Evolutionary conservation across 805 yeast genomes (phyloP), one percentile per base, ranked within the genome.

Genomic region (Candida alai): DNA sequence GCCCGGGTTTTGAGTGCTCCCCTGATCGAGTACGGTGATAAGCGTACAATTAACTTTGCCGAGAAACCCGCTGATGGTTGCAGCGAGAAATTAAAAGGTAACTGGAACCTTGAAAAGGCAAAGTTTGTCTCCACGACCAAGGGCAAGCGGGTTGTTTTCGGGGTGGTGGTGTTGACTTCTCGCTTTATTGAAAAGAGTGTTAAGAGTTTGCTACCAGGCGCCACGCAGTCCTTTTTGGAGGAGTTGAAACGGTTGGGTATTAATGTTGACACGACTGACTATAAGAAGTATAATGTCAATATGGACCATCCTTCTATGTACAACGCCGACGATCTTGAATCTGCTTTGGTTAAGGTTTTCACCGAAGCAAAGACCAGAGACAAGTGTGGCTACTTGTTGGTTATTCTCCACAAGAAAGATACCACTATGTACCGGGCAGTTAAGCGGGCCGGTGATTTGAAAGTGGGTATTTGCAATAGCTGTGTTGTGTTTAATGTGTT

Each of bases 1-100:
- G 23, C 40, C 6, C 32, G 40, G 28, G 40, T 36, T 5, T 36
- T 36, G 20, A 10, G 27, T 10, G 40, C 40, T 9, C 40, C 40
- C 8, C 17, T 12, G 19, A 28, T 36, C 32, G 30, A 36, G 21
- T 36, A 36, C 23, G 34, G 34, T 12, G 30, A 22, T 11, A 28
- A 32, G 9, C 28, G 27, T 17, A 23, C 9, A 6, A 28, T 36
- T 15, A 16, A 11, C 2, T 36, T 32, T 18, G 16, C 12, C 9
- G 40, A 31, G 24, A 17, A 13, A 14, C 8, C 36, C 10, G 19
- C 19, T 18, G 36, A 36, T 24, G 40, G 40, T 11, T 32, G 31
- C 28, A 23, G 26, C 4, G 40, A 36, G 29, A 32, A 21, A 24
- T 23, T 16, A 17, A 36, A 36, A 28, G 40, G 40, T 14, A 30